These are phyloP conservation scores for Sungouiella thailandica DNA, from an alignment of 805 yeast species.

Conservation along the genomic window DNA sequence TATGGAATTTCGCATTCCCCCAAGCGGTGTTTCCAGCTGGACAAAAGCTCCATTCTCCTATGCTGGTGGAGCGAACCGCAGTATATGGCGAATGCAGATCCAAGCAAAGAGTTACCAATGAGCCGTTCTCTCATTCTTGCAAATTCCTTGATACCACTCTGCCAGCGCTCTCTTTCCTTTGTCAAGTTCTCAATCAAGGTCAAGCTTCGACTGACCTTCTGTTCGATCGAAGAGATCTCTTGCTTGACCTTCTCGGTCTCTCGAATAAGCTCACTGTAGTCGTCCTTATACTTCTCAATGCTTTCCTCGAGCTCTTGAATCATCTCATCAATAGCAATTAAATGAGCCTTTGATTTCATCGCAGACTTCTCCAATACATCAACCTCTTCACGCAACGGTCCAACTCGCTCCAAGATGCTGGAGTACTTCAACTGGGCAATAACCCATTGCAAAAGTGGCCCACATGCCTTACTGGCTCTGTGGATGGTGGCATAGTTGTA, in stretches of 20 bases:
- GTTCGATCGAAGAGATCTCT: conserved; percentile 61
- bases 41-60: conserved; percentile 32
- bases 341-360: conserved; percentile 57
- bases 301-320: conserved; percentile 64
- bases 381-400: conserved; percentile 71
- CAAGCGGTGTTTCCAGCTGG: conserved; percentile 35
- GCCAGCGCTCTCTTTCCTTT: conserved; percentile 73
- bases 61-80: conserved; percentile 54
- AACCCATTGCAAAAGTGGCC: conserved; percentile 87
- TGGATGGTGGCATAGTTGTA: conserved; percentile 71
- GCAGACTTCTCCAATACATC: conserved; percentile 53
- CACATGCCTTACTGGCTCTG: conserved; percentile 93
- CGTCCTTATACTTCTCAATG: conserved; percentile 61
- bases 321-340: conserved; percentile 77
- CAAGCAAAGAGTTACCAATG: conserved; percentile 61
- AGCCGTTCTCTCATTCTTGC: conserved; percentile 39
- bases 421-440: conserved; percentile 82
- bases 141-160: conserved; percentile 49
- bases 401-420: conserved; percentile 60
- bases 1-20: conserved; percentile 30
- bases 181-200: conserved; percentile 58
- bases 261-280: conserved; percentile 70
- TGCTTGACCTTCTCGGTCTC: conserved; percentile 70
- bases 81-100: conserved; percentile 58
- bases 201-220: conserved; percentile 58